Conservation (phyloP, 78 protist genomes). For the Creolimax fragrantissima region DNA sequence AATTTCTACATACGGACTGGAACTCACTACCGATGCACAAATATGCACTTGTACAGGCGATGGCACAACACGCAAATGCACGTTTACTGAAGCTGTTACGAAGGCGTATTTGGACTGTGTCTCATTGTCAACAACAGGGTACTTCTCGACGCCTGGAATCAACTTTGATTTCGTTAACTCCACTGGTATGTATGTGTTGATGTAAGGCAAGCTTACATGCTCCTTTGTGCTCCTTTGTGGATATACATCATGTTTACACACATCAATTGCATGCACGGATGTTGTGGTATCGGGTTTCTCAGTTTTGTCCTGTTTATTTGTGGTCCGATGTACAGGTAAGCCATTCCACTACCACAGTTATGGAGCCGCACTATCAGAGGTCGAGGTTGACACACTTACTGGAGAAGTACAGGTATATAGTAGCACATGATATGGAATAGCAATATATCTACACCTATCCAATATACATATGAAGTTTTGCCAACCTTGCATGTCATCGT, state of each 20-base stretch:
- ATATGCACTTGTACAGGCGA: too few relatives aligned
- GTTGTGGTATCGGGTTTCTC: too few relatives aligned
- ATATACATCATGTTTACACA: too few relatives aligned
- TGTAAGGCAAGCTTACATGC: conserved; percentile 34
- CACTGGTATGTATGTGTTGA: conserved; percentile 29
- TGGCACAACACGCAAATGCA: neutral
- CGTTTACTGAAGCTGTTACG: conserved; percentile 24
- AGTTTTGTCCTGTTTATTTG: too few relatives aligned
- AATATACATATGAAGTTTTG: too few relatives aligned
- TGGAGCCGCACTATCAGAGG: conserved; percentile 80
- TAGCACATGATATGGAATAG: too few relatives aligned
- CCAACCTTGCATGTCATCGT: too few relatives aligned
- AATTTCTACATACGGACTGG: too few relatives aligned
- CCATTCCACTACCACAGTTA: conserved; percentile 65
- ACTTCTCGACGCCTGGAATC: conserved; percentile 58
- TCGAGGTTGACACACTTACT: conserved; percentile 81
- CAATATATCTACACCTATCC: too few relatives aligned
- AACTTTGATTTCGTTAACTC: conserved; percentile 29
- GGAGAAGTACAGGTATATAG: conserved; percentile 64
- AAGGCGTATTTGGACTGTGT: conserved; percentile 66
- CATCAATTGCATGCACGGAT: too few relatives aligned
- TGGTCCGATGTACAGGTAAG: conserved; percentile 16
- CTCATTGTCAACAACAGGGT: conserved; percentile 77
- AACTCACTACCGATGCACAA: too few relatives aligned
- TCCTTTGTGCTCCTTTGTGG: too few relatives aligned